A percentile compares a stretch with the other conserved stretches of the same genome.
Conservation (phyloP, 805 yeast genomes). For the Barnettozyma vustinii region DNA sequence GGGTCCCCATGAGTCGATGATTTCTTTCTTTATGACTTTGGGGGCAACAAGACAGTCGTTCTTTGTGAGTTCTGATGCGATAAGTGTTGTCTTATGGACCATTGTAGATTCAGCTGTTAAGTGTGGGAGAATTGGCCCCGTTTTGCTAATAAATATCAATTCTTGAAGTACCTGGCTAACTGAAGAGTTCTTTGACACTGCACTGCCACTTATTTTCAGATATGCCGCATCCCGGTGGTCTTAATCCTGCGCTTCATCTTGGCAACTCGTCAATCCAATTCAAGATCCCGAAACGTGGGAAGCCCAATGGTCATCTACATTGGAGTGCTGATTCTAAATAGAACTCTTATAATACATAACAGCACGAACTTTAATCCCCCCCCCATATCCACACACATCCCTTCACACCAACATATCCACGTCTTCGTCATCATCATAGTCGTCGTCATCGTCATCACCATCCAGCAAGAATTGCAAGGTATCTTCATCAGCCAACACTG, state of each 20-base stretch:
- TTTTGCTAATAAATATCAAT: background rate
- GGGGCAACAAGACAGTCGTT: slow-evolving; percentile 19
- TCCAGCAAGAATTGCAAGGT: slow-evolving; percentile 48
- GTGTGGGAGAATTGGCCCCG: background rate
- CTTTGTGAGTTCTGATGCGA: slow-evolving; percentile 19
- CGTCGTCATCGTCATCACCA: slow-evolving; percentile 14
- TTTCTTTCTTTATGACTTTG: slow-evolving; percentile 11
- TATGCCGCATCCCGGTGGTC: background rate
- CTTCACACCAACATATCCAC: slow-evolving; percentile 1
- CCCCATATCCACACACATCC: too few species aligned
- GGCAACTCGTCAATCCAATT: background rate
- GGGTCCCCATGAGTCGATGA: slow-evolving; percentile 9
- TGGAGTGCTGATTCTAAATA: background rate
- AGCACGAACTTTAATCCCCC: background rate
- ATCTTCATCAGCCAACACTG: slow-evolving; percentile 55
- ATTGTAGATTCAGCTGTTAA: background rate
- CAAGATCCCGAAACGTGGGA: background rate
- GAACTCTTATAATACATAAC: background rate
- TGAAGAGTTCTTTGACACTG: background rate
- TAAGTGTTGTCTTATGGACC: slow-evolving; percentile 15
- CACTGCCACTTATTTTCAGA: background rate
- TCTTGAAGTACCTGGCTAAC: too few species aligned
- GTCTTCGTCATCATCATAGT: slow-evolving; percentile 4
- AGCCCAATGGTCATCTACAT: too few species aligned
- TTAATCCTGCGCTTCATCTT: background rate